phyloP scores from a whole-genome alignment of 2,329 filamentous ascomycete species.

The Beauveria brongniartii region DNA sequence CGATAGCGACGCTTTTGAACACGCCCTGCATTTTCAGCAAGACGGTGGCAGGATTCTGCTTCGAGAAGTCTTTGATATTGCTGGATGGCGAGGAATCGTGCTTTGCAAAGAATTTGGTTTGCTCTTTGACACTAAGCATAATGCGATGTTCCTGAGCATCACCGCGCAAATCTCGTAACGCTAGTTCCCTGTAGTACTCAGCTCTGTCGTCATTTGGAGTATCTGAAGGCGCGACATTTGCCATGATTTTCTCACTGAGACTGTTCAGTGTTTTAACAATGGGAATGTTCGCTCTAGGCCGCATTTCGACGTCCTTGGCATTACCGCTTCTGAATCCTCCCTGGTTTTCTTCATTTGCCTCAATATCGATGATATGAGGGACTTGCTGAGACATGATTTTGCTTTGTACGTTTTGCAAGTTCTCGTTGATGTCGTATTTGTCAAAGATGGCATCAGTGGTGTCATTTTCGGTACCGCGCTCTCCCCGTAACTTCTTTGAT shows the following conservation, averaged over 20 bases:
- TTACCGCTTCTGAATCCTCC: slow-evolving; percentile 78
- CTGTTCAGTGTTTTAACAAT: slow-evolving; percentile 86
- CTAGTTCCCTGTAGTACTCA: slow-evolving; percentile 67
- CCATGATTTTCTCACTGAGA: slow-evolving; percentile 88
- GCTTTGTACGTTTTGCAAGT: slow-evolving; percentile 44
- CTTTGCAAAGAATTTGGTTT: slow-evolving; percentile 71
- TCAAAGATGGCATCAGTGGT: slow-evolving; percentile 73
- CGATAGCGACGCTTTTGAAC: slow-evolving; percentile 42
- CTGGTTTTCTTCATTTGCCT: slow-evolving; percentile 91
- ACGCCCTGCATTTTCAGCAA: slow-evolving; percentile 57
- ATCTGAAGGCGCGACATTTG: slow-evolving; percentile 74
- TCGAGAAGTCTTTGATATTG: slow-evolving; percentile 49
- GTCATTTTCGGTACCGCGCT: slow-evolving; percentile 74
- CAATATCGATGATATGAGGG: slow-evolving; percentile 83
- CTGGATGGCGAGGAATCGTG: slow-evolving; percentile 39
- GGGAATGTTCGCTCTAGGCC: slow-evolving; percentile 70
- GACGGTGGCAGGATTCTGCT: slow-evolving; percentile 62
- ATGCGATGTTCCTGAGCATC: slow-evolving; percentile 69
- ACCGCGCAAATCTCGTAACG: slow-evolving; percentile 71
- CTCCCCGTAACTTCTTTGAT: slow-evolving; percentile 85
- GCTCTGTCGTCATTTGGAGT: slow-evolving; percentile 53
- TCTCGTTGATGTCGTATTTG: slow-evolving; percentile 70
- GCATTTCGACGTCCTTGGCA: slow-evolving; percentile 82
- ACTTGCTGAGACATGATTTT: slow-evolving; percentile 57
- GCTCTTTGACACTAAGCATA: slow-evolving; percentile 79